Evolutionary conservation across 2,329 filamentous ascomycete genomes (phyloP), one percentile per base, ranked within the genome.

Genomic region (Claviceps pusilla): DNA sequence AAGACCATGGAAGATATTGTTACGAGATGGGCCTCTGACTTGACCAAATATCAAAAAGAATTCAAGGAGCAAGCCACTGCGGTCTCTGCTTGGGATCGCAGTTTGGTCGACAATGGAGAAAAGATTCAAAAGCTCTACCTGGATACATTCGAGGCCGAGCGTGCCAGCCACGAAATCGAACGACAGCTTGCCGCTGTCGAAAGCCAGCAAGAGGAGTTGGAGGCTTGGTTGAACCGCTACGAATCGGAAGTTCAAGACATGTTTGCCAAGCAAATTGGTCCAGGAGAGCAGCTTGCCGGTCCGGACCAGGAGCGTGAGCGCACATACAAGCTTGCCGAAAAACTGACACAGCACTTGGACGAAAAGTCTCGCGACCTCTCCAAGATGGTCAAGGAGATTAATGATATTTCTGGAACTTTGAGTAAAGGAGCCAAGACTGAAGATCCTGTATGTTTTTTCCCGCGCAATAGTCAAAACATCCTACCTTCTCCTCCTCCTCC

Each of bases 1-100:
- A 97, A 95, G 73, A 95, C 91, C 0, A 96, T 98, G 87, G 93
- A 98, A 65, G 93, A 98, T 67, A 96, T 98, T 59, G 89, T 98
- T 60, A 96, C 89, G 4, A 83, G 89, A 37, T 98, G 93, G 93
- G 93, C 93, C 2, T 89, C 89, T 0, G 93, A 97, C 65, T 75
- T 98, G 51, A 86, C 89, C 53, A 94, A 95, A 65, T 96, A 98
- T 65, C 91, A 97, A 65, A 95, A 95, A 68, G 89, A 95, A 56
- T 98, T 97, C 73, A 89, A 94, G 66, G 79, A 85, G 39, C 89
- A 97, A 68, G 91, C 94, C 4, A 79, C 83, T 57, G 86, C 89
- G 59, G 88, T 97, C 14, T 86, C 89, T 12, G 77, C 80, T 48
- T 98, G 94, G 94, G 93, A 98, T 68, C 82, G 89, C 55, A 81